Evolutionary conservation across 176 grass and related monocot species (phyloP).

Genomic region (Elaeis guineensis): DNA sequence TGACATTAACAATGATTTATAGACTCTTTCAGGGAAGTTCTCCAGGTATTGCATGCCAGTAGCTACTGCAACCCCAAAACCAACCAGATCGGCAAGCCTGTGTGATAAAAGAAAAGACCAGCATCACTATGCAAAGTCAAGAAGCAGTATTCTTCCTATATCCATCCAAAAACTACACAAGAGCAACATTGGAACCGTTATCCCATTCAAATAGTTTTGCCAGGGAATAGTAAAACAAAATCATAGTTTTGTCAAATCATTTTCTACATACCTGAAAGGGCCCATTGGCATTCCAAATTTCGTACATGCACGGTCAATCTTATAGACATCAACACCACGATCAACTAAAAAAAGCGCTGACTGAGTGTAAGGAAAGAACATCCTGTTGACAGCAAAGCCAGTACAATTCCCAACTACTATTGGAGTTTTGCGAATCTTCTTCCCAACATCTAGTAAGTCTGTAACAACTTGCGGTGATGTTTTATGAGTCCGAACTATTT

Average conservation of each 20-base stretch:
- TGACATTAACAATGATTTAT: constrained; percentile 80
- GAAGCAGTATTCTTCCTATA: not conserved
- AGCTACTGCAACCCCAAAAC: constrained; percentile 74
- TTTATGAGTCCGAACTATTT: constrained; percentile 68
- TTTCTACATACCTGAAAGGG: constrained; percentile 66
- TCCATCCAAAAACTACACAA: too few species aligned
- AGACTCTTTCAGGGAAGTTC: constrained; percentile 74
- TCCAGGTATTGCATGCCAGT: constrained; percentile 79
- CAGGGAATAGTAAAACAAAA: too few species aligned
- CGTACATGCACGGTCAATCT: constrained; percentile 68
- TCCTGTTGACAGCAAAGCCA: constrained; percentile 88
- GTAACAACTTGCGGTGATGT: constrained; percentile 80
- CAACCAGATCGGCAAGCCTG: constrained; percentile 81
- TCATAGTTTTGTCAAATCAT: too few species aligned
- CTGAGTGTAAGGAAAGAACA: constrained; percentile 95
- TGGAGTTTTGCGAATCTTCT: constrained; percentile 86
- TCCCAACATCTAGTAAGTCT: constrained; percentile 75
- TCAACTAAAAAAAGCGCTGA: constrained; percentile 79
- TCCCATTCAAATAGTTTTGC: too few species aligned
- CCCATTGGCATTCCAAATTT: constrained; percentile 99
- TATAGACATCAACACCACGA: constrained; percentile 80
- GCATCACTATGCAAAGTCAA: not conserved
- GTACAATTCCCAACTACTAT: constrained; percentile 86
- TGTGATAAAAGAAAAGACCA: constrained; percentile 18
- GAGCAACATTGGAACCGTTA: too few species aligned